A percentile compares a stretch with the other conserved stretches of the same genome.
Evolutionary conservation across 2,329 filamentous ascomycete species (phyloP).

Genomic region (Cladophialophora yegresii): DNA sequence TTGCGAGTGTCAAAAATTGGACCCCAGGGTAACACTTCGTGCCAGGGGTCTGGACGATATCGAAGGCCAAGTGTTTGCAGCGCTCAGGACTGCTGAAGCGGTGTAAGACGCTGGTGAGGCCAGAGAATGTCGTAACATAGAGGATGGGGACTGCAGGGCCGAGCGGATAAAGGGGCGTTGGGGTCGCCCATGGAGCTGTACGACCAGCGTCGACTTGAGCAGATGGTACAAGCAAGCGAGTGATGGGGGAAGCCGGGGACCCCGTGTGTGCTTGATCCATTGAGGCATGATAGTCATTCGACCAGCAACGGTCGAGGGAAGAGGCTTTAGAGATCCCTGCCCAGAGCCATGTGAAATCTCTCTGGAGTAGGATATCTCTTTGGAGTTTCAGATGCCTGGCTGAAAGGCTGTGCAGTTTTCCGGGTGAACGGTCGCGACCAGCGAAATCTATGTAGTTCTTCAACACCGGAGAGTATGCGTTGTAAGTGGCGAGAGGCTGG

Average conservation of each 20-base stretch:
- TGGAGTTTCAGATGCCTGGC: background rate
- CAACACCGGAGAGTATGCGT: background rate
- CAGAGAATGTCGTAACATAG: slow-evolving; percentile 5
- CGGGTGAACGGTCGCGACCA: background rate
- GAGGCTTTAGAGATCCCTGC: background rate
- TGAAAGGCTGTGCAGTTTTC: background rate
- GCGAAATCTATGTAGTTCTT: background rate
- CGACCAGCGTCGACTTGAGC: background rate
- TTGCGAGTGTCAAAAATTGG: slow-evolving; percentile 23
- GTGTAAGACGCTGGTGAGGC: slow-evolving; percentile 9
- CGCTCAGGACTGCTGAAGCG: slow-evolving; percentile 6
- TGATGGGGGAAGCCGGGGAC: background rate
- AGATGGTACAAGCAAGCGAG: background rate
- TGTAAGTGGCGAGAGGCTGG: slow-evolving; percentile 2
- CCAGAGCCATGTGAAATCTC: background rate
- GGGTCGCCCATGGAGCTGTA: slow-evolving; percentile 10
- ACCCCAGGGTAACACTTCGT: background rate
- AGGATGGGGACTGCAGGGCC: slow-evolving; percentile 17
- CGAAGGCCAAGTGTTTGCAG: slow-evolving; percentile 18
- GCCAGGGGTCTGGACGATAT: slow-evolving; percentile 7
- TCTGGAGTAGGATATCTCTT: background rate
- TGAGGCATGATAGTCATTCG: background rate
- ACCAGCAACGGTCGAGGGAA: background rate
- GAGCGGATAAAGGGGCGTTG: slow-evolving; percentile 20
- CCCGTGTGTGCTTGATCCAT: background rate